Base-by-base conservation (phyloP, 768 basidiomycete species). In the Gymnopilus junonius region DNA sequence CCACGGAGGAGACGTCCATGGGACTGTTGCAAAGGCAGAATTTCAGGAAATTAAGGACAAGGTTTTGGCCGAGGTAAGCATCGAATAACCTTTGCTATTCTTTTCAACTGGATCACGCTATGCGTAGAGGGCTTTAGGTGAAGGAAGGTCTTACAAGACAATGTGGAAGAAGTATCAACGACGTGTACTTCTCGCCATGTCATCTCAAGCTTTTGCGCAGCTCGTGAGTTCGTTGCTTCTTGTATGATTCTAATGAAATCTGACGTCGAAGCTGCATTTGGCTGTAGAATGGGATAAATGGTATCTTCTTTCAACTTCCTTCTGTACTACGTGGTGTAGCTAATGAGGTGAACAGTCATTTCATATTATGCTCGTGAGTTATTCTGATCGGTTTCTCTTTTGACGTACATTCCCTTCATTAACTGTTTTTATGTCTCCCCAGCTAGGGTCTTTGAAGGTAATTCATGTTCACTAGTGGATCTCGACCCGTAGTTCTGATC, bases 191-290 rank as follows among this genome's bases (percentile, higher is more conserved):
- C 85, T 98, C 45, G 96, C 96, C 14, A 95, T 96, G 93, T 93
- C 92, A 23, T 94, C 94, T 59, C 96, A 97, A 75, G 92, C 93
- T 40, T 97, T 97, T 76, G 96, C 96, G 40, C 96, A 97, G 71
- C 80, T 97, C 70, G 95, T 94, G 65, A 64, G 93, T 82, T 3
- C 43, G 67, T 34, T 37, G 58, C 35, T 43, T 15, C 57, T 6
- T 40, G 17, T 48, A 48, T n/a, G n/a, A n/a, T n/a, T n/a, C n/a
- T n/a, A 37, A 21, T 57, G 34, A 61, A 46, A 39, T 65, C 34
- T 54, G 59, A 62, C 40, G 57, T 59, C 68, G 51, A 65, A 54
- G 27, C 43, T 43, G 37, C 14, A 29, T 48, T 62, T 63, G 8
- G 23, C 25, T n/a, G 14, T 29, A 96, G 94, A 96, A 97, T 73